Conservation (phyloP, 1,284 basidiomycete species). For the Fomes fomentarius region DNA sequence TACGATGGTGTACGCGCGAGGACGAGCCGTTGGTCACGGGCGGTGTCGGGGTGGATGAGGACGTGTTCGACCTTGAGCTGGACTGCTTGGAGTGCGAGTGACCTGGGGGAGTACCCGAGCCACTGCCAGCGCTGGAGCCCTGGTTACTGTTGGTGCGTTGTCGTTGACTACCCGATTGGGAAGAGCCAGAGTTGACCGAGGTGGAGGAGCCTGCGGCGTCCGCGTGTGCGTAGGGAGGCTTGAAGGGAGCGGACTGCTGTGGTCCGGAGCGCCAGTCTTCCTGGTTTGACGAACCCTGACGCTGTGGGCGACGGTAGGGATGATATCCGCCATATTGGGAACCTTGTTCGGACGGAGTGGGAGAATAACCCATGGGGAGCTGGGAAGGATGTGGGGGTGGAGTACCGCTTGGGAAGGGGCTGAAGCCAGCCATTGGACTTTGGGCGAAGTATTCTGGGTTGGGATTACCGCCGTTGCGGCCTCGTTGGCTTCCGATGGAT, state of each 20-base stretch:
- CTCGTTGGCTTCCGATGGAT: conserved; percentile 38
- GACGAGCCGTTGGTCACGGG: conserved; percentile 32
- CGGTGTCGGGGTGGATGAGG: conserved; percentile 27
- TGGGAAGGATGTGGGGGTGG: conserved; percentile 63
- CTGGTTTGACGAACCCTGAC: conserved; percentile 41
- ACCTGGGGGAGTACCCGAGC: conserved; percentile 11
- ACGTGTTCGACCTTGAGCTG: conserved; percentile 29
- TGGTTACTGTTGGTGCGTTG: conserved; percentile 63
- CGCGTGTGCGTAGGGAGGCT: conserved; percentile 70
- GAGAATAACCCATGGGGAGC: conserved; percentile 41
- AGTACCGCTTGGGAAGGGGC: conserved; percentile 68
- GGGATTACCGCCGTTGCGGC: conserved; percentile 37
- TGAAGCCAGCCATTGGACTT: conserved; percentile 56
- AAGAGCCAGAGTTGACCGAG: conserved; percentile 70
- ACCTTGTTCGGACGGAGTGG: conserved; percentile 36
- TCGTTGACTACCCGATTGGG: conserved; percentile 42
- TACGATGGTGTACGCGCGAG: conserved; percentile 45
- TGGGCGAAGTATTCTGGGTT: conserved; percentile 58
- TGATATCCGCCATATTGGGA: conserved; percentile 69
- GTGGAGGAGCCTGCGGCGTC: conserved; percentile 77
- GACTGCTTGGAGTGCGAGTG: conserved; percentile 36
- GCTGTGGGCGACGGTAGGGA: conserved; percentile 76
- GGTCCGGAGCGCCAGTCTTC: conserved; percentile 53
- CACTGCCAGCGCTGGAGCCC: conserved; percentile 29
- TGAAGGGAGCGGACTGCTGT: conserved; percentile 43